Base-by-base conservation (phyloP, 352 stramenopile genomes). In the Phytophthora gonapodyides region DNA sequence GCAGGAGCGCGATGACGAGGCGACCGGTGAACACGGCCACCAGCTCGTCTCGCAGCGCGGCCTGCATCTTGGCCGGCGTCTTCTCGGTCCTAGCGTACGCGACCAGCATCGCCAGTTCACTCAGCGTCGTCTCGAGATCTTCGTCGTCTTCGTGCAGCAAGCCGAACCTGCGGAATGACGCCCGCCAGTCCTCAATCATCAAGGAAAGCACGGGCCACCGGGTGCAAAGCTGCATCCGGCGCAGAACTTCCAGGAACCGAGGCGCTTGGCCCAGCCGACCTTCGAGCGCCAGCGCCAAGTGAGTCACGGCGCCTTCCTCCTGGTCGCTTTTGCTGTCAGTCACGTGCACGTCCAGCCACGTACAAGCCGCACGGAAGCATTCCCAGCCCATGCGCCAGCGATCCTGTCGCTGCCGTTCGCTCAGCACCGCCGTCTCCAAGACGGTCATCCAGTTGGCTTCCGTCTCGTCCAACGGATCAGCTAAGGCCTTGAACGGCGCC, bases 351-450 rank as follows among this genome's bases (percentile, higher is more conserved):
- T 92, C 56, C 47, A 91, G 61, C 79, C 76, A 91, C 40, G 70
- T 67, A 21, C 76, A 88, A 3, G 76, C 73, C 2, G 70, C 67
- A 1, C 75, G 80, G 57, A 93, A 89, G 48, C 80, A 91, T 24
- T 80, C 71, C 84, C 84, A 93, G 8, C 80, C 80, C n/a, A 75
- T 58, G 1, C 65, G 54, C 84, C 84, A 93, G 19, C 60, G 57
- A 36, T 42, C 38, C 7, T 68, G 82, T 30, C 53, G 48, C 6
- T 56, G 38, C 1, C 69, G 55, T 31, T 81, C 70, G 7, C 41
- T 48, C 5, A 57, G 15, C 7, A 89, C 34, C 19, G 75, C 78
- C 9, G 36, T 47, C 38, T 83, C 67, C 24, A 91, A 57, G 1
- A 54, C 41, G 5, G 35, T 38, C 17, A 79, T 69, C 65, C 72